Base-by-base conservation (phyloP, 805 yeast species). In the Saturnispora besseyi region DNA sequence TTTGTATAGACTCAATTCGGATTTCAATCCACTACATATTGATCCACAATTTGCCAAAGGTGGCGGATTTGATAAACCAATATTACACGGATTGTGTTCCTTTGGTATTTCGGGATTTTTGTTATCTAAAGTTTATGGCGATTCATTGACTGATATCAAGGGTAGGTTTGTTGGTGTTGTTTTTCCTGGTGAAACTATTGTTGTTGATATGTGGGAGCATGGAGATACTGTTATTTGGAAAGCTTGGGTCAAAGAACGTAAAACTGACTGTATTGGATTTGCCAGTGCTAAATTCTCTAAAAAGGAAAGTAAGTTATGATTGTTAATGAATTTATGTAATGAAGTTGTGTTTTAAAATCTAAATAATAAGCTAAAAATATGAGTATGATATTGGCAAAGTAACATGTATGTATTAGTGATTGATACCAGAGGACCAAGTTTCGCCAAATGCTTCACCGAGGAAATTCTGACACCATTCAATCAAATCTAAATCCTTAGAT, bases 11-110 rank as follows among this genome's bases (percentile, higher is more conserved):
- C 73, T 91, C 53, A 83, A 91, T 53, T 98, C 96, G 49, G 99
- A 91, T 72, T 82, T 82, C 67, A 91, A 91, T 68, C 99, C 99
- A 53, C 76, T 91, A 59, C 99, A 90, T 71, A 83, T 91, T 63
- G 98, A 91, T 70, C 97, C 98, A 18, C 73, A 66, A 30, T 84
- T 90, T 68, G 97, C 98, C 13, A 78, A 82, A 55, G 86, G 86
- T 51, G 97, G 91, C 44, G 84, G 84, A 53, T 91, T 91, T 66
- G 81, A 80, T 45, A 70, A 72, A 49, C 99, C 99, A 45, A 91
- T 91, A 58, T 76, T 91, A 57, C 99, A 91, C 69, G 99, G 99
- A 41, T 76, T 91, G 68, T 85, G 95, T 61, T 77, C 87, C 18
- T 79, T 87, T 64, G 99, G 99, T 53, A 77, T 90, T 52, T 71